Percentiles rank a stretch among this genome's conserved stretches.
Conservation (phyloP, 1,139 yeast species). For the Tardiomyces blankii region DNA sequence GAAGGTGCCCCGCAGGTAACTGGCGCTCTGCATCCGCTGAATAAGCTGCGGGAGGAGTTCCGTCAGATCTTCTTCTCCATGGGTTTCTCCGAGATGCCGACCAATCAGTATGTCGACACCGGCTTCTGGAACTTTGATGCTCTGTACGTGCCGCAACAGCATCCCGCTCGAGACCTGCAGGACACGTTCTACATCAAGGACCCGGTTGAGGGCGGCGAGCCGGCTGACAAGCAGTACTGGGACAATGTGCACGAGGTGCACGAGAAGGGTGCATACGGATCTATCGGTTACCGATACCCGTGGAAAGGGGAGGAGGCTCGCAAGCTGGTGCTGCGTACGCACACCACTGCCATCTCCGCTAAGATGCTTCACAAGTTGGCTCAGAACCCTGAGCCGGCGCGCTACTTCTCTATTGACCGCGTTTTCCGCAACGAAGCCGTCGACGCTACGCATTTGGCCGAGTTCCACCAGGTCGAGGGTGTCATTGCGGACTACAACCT, state of each 20-base stretch:
- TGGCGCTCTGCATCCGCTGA: constrained; percentile 94
- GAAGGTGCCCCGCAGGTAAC: constrained; percentile 81
- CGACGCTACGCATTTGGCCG: constrained; percentile 99
- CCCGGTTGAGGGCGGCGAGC: constrained; percentile 69
- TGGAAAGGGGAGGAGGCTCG: constrained; percentile 90
- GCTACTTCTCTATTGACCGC: constrained; percentile 92
- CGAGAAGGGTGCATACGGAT: constrained; percentile 82
- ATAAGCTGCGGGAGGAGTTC: constrained; percentile 94
- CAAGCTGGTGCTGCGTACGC: constrained; percentile 90
- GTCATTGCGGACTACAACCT: constrained; percentile 94
- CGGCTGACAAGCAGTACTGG: constrained; percentile 71
- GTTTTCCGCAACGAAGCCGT: constrained; percentile 99
- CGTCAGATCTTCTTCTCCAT: constrained; percentile 93
- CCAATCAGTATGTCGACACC: constrained; percentile 93
- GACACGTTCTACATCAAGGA: constrained; percentile 96
- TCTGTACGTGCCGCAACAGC: constrained; percentile 95
- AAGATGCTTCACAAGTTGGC: constrained; percentile 82
- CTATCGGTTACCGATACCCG: constrained; percentile 96
- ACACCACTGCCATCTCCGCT: constrained; percentile 90
- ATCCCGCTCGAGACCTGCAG: constrained; percentile 98
- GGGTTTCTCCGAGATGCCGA: constrained; percentile 99
- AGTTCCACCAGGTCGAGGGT: constrained; percentile 99
- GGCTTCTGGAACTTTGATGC: constrained; percentile 99
- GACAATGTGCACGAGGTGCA: constrained; percentile 74
- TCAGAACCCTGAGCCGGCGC: constrained; percentile 77